phyloP scores from a whole-genome alignment of 2,329 filamentous ascomycete species.

The Hawksworthiomyces lignivorus region DNA sequence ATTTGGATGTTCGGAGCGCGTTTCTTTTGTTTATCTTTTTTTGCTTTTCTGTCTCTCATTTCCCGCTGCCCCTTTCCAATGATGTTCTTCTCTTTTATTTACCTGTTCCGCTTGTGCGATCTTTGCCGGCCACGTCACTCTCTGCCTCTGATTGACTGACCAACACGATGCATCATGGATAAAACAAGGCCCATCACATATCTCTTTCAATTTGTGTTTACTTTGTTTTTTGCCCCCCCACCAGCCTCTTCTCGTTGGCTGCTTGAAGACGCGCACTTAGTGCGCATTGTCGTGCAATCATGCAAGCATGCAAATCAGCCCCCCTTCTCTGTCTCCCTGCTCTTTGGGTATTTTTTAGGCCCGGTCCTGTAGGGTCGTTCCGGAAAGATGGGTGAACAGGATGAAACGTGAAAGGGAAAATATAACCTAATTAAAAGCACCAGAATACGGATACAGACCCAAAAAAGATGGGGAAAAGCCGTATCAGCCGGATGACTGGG shows the following conservation, averaged over 20 bases:
- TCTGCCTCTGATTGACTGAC: conserved; percentile 1
- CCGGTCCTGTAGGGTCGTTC: conserved; percentile 4
- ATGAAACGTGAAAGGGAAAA: too few species aligned
- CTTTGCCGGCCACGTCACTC: conserved; percentile 6
- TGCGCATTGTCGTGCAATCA: too few species aligned
- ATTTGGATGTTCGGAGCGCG: too few species aligned
- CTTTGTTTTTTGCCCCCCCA: neutral
- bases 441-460: neutral
- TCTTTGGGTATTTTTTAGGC: too few species aligned
- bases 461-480: neutral
- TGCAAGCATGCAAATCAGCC: conserved; percentile 2
- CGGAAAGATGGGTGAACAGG: conserved; percentile 5
- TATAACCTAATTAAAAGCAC: too few species aligned
- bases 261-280: conserved; percentile 1
- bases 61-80: too few species aligned
- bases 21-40: conserved; percentile 6
- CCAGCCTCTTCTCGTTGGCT: conserved; percentile 3
- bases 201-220: neutral
- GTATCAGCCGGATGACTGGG: neutral
- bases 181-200: too few species aligned
- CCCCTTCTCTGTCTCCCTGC: too few species aligned
- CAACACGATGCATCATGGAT: neutral
- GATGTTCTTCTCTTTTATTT: too few species aligned
- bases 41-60: neutral
- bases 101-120: neutral